phyloP scores from a whole-genome alignment of 2,329 filamentous ascomycete species.

The Penicillium freii region DNA sequence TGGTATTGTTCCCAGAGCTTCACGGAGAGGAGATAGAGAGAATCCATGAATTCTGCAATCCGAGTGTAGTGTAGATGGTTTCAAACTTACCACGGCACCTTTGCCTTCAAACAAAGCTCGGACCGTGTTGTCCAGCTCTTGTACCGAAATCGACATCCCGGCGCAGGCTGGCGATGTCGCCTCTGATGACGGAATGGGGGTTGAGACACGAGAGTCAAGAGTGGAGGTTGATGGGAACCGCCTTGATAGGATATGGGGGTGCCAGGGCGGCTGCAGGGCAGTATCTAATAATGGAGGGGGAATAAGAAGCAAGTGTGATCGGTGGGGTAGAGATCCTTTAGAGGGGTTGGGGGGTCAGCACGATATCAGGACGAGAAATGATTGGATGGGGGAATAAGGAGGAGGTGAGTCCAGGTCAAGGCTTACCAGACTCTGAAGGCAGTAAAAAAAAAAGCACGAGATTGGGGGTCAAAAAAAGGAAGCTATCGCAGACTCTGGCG shows the following conservation, averaged over 20 bases:
- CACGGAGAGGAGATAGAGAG: neutral
- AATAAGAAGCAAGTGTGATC: conserved; percentile 12
- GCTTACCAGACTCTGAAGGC: conserved; percentile 3
- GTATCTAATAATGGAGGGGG: conserved; percentile 6
- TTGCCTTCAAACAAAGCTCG: conserved; percentile 96
- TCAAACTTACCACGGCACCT: conserved; percentile 74
- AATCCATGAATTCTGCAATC: neutral
- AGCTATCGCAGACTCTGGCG: conserved; percentile 20
- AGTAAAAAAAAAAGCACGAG: neutral
- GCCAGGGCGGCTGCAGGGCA: conserved; percentile 15
- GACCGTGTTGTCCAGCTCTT: conserved; percentile 94
- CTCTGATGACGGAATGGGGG: conserved; percentile 23
- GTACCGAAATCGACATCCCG: conserved; percentile 69
- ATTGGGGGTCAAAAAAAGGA: conserved; percentile 7
- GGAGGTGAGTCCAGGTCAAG: neutral
- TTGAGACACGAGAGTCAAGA: conserved; percentile 16
- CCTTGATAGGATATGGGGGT: conserved; percentile 15
- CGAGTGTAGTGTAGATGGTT: neutral
- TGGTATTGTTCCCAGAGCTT: neutral
- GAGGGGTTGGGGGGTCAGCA: conserved; percentile 20
- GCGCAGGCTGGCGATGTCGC: conserved; percentile 34
- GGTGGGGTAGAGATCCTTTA: conserved; percentile 28
- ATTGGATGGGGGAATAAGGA: neutral
- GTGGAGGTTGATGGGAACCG: conserved; percentile 4
- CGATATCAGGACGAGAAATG: conserved; percentile 8